These are phyloP conservation scores for Novymonas esmeraldas DNA, from an alignment of 208 protist species.

Conservation along the genomic window DNA sequence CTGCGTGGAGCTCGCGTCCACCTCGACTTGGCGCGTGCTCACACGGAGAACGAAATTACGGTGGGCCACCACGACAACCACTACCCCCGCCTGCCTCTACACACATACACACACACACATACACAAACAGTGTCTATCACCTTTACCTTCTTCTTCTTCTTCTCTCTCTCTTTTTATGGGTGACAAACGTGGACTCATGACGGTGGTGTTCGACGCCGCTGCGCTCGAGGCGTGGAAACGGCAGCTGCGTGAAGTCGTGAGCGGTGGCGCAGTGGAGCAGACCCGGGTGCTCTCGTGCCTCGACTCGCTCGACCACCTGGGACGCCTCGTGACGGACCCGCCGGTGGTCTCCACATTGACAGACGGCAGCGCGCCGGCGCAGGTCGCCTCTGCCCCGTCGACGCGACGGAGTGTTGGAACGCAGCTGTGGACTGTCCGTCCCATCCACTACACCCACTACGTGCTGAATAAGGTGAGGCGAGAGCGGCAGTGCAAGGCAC, in stretches of 20 bases:
- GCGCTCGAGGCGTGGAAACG: constrained; percentile 1
- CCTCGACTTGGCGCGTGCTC: no score
- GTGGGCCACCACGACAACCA: no score
- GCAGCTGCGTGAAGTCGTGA: background rate
- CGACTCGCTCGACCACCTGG: constrained; percentile 3
- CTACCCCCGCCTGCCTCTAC: no score
- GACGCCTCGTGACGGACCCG: background rate
- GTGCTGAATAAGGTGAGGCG: constrained; percentile 32
- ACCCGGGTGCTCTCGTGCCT: constrained; percentile 1
- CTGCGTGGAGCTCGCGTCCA: no score
- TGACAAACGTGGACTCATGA: background rate
- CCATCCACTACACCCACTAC: constrained; percentile 38
- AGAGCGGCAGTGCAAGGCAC: background rate
- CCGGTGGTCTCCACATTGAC: background rate
- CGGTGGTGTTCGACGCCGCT: constrained; percentile 1
- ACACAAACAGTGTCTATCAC: background rate
- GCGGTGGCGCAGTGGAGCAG: background rate
- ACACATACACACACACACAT: background rate
- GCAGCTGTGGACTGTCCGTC: constrained; percentile 46
- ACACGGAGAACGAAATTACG: no score
- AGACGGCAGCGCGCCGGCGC: background rate
- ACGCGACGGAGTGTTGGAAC: constrained; percentile 24
- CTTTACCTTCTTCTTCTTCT: no score
- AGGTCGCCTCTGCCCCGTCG: no score
- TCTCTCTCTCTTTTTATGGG: no score